Evolutionary conservation across 2,329 filamentous ascomycete genomes (phyloP).

Genomic region (Colletotrichum horii): DNA sequence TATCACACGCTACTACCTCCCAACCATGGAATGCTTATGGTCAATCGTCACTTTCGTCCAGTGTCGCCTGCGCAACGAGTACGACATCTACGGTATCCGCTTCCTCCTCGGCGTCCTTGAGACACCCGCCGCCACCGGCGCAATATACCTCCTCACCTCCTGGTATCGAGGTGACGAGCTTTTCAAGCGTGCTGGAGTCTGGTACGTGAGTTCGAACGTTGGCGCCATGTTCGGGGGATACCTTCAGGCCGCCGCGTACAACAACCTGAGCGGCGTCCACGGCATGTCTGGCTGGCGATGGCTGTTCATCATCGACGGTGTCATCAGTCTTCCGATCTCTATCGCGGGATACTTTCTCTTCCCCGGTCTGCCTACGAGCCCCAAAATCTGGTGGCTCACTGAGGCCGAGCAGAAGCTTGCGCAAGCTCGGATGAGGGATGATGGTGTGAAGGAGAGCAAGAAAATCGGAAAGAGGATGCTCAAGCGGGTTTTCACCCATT

Average conservation of each 20-base stretch:
- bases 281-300: slow-evolving; percentile 52
- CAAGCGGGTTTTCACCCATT: slow-evolving; percentile 29
- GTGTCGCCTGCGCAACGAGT: slow-evolving; percentile 20
- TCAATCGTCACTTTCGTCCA: slow-evolving; percentile 22
- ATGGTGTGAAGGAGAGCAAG: slow-evolving; percentile 19
- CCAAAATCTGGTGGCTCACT: slow-evolving; percentile 35
- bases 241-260: slow-evolving; percentile 54
- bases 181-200: slow-evolving; percentile 52
- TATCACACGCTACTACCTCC: slow-evolving; percentile 19
- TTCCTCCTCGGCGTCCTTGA: slow-evolving; percentile 32
- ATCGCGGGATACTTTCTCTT: slow-evolving; percentile 50
- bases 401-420: slow-evolving; percentile 35
- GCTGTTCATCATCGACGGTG: slow-evolving; percentile 59
- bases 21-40: slow-evolving; percentile 23
- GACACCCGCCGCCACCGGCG: slow-evolving; percentile 18
- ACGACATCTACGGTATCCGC: slow-evolving; percentile 29
- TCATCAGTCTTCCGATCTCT: slow-evolving; percentile 55
- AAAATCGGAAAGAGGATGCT: slow-evolving; percentile 30
- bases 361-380: slow-evolving; percentile 39
- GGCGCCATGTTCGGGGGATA: slow-evolving; percentile 56
- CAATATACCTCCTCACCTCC: slow-evolving; percentile 30
- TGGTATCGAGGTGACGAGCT: slow-evolving; percentile 36
- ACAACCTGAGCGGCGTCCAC: slow-evolving; percentile 48
- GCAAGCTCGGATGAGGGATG: slow-evolving; percentile 29
- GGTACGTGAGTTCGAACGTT: slow-evolving; percentile 47